Conservation (phyloP, 2,329 filamentous ascomycete species). For the Truncatella angustata region DNA sequence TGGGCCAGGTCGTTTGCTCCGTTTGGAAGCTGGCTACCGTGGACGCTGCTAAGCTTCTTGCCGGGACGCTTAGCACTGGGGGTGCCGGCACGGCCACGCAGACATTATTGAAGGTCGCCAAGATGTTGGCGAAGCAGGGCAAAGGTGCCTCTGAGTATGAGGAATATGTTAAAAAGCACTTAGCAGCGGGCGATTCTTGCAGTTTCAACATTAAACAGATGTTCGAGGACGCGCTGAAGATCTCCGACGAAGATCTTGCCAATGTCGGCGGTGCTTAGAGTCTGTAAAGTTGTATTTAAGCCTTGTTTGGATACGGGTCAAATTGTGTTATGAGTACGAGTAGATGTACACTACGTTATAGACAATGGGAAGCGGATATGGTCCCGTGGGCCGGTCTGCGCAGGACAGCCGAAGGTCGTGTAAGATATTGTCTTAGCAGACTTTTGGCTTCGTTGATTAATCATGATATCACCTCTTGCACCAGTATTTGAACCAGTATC, state of each 20-base stretch:
- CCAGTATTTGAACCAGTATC: too few species aligned
- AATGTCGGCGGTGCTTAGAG: slow-evolving; percentile 2
- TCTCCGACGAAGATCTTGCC: not conserved
- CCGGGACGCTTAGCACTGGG: not conserved
- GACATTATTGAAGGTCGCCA: slow-evolving; percentile 9
- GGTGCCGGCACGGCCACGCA: slow-evolving; percentile 1
- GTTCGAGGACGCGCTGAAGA: slow-evolving; percentile 2
- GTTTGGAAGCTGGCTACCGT: slow-evolving; percentile 6
- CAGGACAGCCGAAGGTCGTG: too few species aligned
- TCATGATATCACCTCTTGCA: too few species aligned
- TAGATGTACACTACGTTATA: too few species aligned
- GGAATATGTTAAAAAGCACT: slow-evolving; percentile 8
- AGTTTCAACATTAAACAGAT: slow-evolving; percentile 7
- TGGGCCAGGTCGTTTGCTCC: slow-evolving; percentile 3
- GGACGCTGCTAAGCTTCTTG: slow-evolving; percentile 3
- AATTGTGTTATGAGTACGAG: too few species aligned
- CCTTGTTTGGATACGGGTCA: too few species aligned
- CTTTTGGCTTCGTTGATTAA: too few species aligned
- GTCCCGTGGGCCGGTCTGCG: too few species aligned
- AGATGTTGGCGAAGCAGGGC: slow-evolving; percentile 8
- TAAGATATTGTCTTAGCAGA: too few species aligned
- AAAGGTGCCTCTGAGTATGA: slow-evolving; percentile 6
- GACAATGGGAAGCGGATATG: too few species aligned
- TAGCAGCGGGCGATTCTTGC: slow-evolving; percentile 4
- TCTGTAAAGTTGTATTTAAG: too few species aligned